These are phyloP conservation scores for Triticum turgidum DNA, from an alignment of 176 grass and related monocot genomes.

Conservation along the genomic window DNA sequence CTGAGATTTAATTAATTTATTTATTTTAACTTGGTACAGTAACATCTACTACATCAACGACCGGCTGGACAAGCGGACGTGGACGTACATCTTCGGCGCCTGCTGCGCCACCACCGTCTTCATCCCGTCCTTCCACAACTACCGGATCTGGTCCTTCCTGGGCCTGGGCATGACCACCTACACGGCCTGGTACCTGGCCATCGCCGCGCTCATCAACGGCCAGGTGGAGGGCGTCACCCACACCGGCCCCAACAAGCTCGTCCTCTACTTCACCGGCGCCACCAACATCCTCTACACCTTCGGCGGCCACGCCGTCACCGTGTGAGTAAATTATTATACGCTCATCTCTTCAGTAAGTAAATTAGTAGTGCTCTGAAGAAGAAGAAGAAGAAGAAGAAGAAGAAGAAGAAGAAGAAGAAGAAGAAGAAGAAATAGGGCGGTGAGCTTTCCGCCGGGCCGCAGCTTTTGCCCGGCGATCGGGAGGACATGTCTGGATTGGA, in stretches of 20 bases:
- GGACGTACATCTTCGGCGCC: constrained; percentile 89
- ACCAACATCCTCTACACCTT: constrained; percentile 97
- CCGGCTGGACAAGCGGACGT: constrained; percentile 83
- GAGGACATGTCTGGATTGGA: constrained; percentile 46
- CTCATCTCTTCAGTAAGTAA: not conserved
- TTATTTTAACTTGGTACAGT: too few species aligned
- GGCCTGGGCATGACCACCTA: constrained; percentile 87
- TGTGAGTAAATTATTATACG: not conserved
- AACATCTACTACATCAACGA: constrained; percentile 93
- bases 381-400: not conserved
- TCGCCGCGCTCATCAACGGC: constrained; percentile 66
- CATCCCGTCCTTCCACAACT: constrained; percentile 93
- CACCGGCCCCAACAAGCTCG: constrained; percentile 57
- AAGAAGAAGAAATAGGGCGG: not conserved
- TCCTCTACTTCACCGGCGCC: constrained; percentile 92
- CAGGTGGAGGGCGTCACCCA: constrained; percentile 58
- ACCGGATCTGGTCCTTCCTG: constrained; percentile 93
- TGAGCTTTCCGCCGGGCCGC: constrained; percentile 40
- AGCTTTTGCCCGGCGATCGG: constrained; percentile 55
- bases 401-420: not conserved
- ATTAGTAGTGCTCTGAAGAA: not conserved
- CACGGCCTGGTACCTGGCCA: constrained; percentile 83
- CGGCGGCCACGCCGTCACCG: constrained; percentile 88
- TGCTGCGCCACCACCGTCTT: constrained; percentile 87
- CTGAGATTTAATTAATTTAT: too few species aligned